A percentile compares a stretch with the other conserved stretches of the same genome.
Conservation (phyloP, 805 yeast species). For the Maudiozyma turicensis region DNA sequence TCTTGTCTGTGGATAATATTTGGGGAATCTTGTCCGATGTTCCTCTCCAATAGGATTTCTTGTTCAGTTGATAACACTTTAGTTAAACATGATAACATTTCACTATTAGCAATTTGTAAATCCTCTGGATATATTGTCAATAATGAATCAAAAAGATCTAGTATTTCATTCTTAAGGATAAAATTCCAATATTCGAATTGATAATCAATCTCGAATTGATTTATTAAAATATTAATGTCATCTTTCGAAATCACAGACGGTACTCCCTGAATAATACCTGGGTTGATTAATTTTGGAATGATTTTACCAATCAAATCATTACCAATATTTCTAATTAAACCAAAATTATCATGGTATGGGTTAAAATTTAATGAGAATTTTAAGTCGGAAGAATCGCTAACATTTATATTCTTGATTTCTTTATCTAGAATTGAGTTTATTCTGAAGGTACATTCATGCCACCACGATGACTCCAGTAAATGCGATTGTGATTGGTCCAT, state of each 20-base stretch:
- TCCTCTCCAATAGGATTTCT: slow-evolving; percentile 22
- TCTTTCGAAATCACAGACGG: slow-evolving; percentile 25
- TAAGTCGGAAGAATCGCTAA: background rate
- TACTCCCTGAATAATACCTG: slow-evolving; percentile 12
- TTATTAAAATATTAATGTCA: slow-evolving; percentile 6
- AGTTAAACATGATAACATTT: slow-evolving; percentile 18
- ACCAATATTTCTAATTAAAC: slow-evolving; percentile 24
- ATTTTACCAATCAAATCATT: slow-evolving; percentile 16
- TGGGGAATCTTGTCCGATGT: slow-evolving; percentile 16
- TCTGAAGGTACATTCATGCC: slow-evolving; percentile 20
- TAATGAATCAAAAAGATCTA: slow-evolving; percentile 40
- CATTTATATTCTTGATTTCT: slow-evolving; percentile 7
- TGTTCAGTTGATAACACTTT: slow-evolving; percentile 28
- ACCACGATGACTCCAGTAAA: slow-evolving; percentile 13
- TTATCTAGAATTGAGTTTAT: slow-evolving; percentile 18
- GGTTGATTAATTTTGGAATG: slow-evolving; percentile 15
- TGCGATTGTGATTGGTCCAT: too few relatives aligned
- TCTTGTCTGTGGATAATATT: slow-evolving; percentile 10
- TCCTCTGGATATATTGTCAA: slow-evolving; percentile 15
- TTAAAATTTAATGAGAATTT: slow-evolving; percentile 4
- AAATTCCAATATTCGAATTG: slow-evolving; percentile 20
- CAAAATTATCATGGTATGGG: slow-evolving; percentile 14
- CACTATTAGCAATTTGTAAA: slow-evolving; percentile 12
- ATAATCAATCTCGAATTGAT: slow-evolving; percentile 4
- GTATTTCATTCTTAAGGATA: slow-evolving; percentile 34